Percentiles rank a stretch among this genome's conserved stretches.
These are phyloP conservation scores for Diospyros lotus DNA, from an alignment of 148 eudicot species.

Conservation along the genomic window DNA sequence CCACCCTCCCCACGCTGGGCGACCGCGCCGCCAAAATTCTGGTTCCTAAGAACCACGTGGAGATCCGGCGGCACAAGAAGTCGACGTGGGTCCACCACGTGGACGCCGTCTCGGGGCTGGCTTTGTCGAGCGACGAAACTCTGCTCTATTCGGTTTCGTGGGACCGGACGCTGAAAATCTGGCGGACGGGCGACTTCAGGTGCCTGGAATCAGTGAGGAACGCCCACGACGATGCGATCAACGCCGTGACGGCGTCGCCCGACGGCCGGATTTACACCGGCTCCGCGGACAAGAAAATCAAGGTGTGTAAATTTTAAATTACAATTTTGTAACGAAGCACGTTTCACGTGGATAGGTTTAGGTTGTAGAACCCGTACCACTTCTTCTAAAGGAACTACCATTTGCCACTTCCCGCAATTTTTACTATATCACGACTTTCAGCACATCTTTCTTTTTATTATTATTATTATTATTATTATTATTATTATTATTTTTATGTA, in stretches of 20 bases:
- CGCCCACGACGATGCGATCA: slow-evolving; percentile 94
- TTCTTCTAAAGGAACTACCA: too few relatives aligned
- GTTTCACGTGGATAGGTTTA: too few relatives aligned
- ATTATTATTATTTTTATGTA: too few relatives aligned
- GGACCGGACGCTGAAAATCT: slow-evolving; percentile 73
- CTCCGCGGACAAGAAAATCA: slow-evolving; percentile 75
- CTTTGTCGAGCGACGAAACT: slow-evolving; percentile 53
- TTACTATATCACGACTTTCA: too few relatives aligned
- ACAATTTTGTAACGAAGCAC: too few relatives aligned
- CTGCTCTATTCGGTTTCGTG: slow-evolving; percentile 86
- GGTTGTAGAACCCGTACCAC: too few relatives aligned
- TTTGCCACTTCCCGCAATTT: too few relatives aligned
- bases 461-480: too few relatives aligned
- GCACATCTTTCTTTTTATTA: too few relatives aligned
- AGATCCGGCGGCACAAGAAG: slow-evolving; percentile 60
- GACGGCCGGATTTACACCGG: slow-evolving; percentile 71
- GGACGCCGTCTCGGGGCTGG: slow-evolving; percentile 72
- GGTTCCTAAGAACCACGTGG: slow-evolving; percentile 58
- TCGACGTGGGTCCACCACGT: slow-evolving; percentile 83
- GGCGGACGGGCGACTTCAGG: slow-evolving; percentile 64
- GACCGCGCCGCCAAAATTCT: slow-evolving; percentile 70
- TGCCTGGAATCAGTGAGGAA: slow-evolving; percentile 67
- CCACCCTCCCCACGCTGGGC: slow-evolving; percentile 75
- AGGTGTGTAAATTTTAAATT: slow-evolving; percentile 48
- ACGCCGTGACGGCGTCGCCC: slow-evolving; percentile 49